Conservation (phyloP, 495 filamentous ascomycete genomes). For the Lindgomyces ingoldianus region DNA sequence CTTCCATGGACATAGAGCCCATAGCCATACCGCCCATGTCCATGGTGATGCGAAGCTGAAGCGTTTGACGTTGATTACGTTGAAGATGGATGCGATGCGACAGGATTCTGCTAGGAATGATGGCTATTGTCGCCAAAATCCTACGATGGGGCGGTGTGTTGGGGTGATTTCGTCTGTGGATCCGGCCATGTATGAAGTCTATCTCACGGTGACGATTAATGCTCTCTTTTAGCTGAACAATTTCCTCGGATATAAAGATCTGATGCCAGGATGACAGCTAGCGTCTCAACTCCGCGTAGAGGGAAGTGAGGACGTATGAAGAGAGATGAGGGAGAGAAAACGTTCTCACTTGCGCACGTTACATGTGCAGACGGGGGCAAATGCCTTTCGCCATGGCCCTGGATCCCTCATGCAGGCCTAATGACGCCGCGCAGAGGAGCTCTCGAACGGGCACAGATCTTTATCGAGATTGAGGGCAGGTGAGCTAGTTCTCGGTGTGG, state of each 20-base stretch:
- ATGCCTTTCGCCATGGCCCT: not conserved
- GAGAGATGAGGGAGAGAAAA: not conserved
- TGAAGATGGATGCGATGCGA: not conserved
- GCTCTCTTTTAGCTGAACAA: not conserved
- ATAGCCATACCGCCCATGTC: conserved; percentile 39
- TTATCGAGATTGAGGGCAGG: not conserved
- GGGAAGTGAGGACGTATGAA: not conserved
- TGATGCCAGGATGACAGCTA: too few species aligned
- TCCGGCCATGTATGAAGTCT: not conserved
- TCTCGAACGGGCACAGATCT: not conserved
- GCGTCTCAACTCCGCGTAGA: too few species aligned
- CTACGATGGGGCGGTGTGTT: not conserved
- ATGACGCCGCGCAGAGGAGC: not conserved
- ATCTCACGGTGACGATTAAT: not conserved
- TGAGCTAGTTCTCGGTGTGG: conserved; percentile 1
- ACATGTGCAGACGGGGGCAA: not conserved
- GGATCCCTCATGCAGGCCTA: not conserved
- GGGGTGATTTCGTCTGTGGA: not conserved
- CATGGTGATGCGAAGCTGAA: conserved; percentile 1
- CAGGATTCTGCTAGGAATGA: not conserved
- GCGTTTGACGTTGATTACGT: not conserved
- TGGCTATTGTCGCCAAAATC: not conserved
- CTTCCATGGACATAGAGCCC: conserved; percentile 53
- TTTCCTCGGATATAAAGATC: not conserved
- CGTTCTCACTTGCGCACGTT: not conserved